Base-by-base conservation (phyloP, 202 grass and related monocot genomes). In the Carex arenaria region DNA sequence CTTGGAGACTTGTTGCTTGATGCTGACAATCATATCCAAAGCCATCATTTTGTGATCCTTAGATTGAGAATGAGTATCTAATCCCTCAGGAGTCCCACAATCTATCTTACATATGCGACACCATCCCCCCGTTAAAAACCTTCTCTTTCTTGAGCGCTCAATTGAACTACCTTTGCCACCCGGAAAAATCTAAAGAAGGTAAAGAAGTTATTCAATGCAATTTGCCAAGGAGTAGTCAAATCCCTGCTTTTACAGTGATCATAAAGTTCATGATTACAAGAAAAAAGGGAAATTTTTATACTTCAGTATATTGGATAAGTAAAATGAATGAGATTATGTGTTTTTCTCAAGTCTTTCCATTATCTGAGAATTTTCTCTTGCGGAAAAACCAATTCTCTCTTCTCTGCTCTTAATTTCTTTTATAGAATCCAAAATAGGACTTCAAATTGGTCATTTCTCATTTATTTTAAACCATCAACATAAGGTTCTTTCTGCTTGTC, bases 41-140 rank as follows among this genome's bases (percentile, higher is more conserved):
- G 96, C 85, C 83, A 71, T 92, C 55, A 92, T 92, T 82, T 99
- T 93, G 77, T 99, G 96, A 52, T 99, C 96, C 84, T 90, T 92
- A 78, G 89, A 92, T 51, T 99, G 91, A 84, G 88, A 90, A 89
- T 99, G 96, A 78, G 90, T 18, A 84, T 95, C 87, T 67, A 99
- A 85, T 63, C 85, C 90, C 72, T 99, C 91, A 68, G 82, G 82
- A 53, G 79, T 99, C 31, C 88, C 91, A 90, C 96, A 99, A 72
- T 92, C 87, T 76, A 96, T 76, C 79, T 85, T 88, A 71, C 96
- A 99, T 92, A 99, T 96, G 47, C 89, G 72, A 75, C 96, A 99
- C 96, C 93, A 99, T 63, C 96, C 91, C 80, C 52, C 76, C 2
- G 43, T 80, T n/a, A 61, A 82, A 77, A 89, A 60, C 55, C 84